Evolutionary conservation across 805 yeast genomes (phyloP).

Genomic region (Millerozyma miso): DNA sequence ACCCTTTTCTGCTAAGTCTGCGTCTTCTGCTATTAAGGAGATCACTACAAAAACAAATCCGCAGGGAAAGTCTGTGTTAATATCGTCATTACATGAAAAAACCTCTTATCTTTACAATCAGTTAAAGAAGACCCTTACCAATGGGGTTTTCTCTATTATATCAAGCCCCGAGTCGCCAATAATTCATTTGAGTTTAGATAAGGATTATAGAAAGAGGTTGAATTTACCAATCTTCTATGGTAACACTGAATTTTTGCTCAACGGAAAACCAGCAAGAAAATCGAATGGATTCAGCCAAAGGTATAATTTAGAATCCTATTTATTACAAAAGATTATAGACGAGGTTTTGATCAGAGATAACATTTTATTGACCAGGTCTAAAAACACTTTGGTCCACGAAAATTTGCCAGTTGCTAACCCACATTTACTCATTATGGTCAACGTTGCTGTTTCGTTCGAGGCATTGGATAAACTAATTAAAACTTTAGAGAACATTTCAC

Average conservation of each 20-base stretch:
- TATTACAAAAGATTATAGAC: conserved; percentile 67
- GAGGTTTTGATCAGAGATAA: conserved; percentile 45
- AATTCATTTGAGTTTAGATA: conserved; percentile 58
- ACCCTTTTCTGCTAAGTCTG: conserved; percentile 75
- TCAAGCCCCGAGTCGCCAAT: conserved; percentile 64
- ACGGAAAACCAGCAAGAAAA: conserved; percentile 42
- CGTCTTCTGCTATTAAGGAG: conserved; percentile 49
- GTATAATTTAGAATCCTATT: conserved; percentile 51
- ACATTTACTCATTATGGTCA: conserved; percentile 30
- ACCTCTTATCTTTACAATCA: conserved; percentile 33
- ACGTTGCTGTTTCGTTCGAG: conserved; percentile 20
- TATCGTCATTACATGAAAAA: conserved; percentile 37
- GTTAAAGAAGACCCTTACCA: conserved; percentile 36
- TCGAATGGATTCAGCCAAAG: conserved; percentile 37
- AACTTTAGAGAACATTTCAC: conserved; percentile 18
- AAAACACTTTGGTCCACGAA: conserved; percentile 67
- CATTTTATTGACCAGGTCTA: conserved; percentile 62
- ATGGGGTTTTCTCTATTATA: conserved; percentile 43
- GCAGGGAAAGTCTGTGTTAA: conserved; percentile 31
- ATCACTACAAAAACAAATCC: conserved; percentile 34
- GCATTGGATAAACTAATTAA: conserved; percentile 23
- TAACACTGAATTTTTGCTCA: conserved; percentile 38
- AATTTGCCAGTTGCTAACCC: conserved; percentile 51
- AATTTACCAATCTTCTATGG: conserved; percentile 51
- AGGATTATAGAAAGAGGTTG: conserved; percentile 40